Percentiles rank a stretch among this genome's conserved stretches.
These are phyloP conservation scores for Lolium perenne DNA, from an alignment of 176 grass and related monocot species.

Conservation along the genomic window DNA sequence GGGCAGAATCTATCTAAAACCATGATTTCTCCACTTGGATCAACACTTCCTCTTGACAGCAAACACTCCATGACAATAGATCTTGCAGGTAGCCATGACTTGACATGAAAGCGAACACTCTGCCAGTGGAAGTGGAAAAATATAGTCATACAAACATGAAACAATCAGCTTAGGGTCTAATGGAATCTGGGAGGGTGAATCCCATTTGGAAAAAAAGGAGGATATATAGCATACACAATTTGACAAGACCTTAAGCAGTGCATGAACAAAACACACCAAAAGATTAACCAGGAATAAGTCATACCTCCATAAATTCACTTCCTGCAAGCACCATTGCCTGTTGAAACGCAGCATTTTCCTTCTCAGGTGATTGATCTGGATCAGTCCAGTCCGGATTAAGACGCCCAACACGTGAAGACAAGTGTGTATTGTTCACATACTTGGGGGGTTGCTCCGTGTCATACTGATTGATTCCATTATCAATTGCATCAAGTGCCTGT, in stretches of 20 bases:
- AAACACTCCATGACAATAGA: slow-evolving; percentile 93
- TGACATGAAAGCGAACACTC: slow-evolving; percentile 79
- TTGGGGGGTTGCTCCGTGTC: slow-evolving; percentile 89
- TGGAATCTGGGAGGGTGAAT: background rate
- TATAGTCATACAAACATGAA: slow-evolving; percentile 14
- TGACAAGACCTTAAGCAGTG: background rate
- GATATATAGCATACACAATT: background rate
- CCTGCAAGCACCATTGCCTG: slow-evolving; percentile 83
- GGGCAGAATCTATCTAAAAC: slow-evolving; percentile 88
- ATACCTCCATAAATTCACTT: slow-evolving; percentile 93
- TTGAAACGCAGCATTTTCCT: slow-evolving; percentile 90
- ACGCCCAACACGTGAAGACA: slow-evolving; percentile 85
- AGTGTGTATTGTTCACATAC: slow-evolving; percentile 91
- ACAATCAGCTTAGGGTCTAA: background rate
- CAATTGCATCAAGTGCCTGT: slow-evolving; percentile 95
- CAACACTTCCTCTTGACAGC: slow-evolving; percentile 69
- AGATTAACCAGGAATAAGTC: background rate
- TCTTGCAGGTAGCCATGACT: slow-evolving; percentile 93
- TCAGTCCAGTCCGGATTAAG: slow-evolving; percentile 92
- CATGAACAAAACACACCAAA: slow-evolving; percentile 6
- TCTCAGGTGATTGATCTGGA: slow-evolving; percentile 89
- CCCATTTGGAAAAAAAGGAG: background rate
- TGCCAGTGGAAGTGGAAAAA: slow-evolving; percentile 49
- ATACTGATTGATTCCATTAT: slow-evolving; percentile 97
- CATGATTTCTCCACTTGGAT: slow-evolving; percentile 95